phyloP scores from a whole-genome alignment of 2,329 filamentous ascomycete species.

The Hypocrella siamensis region DNA sequence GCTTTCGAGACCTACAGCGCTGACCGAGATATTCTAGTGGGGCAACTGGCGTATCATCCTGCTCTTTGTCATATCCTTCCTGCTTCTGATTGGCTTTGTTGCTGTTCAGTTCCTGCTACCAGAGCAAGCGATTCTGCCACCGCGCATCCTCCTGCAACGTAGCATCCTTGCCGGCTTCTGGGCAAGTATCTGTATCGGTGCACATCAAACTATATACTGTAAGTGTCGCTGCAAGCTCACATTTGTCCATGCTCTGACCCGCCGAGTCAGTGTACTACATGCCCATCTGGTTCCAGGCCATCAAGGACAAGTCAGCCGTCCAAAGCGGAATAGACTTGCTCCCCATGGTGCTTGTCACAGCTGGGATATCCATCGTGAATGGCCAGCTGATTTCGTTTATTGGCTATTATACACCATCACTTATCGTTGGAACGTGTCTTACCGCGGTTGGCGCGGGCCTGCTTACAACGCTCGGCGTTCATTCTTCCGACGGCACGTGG shows the following conservation, averaged over 20 bases:
- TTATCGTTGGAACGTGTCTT: constrained; percentile 15
- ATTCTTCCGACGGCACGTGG: constrained; percentile 6
- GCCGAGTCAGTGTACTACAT: constrained; percentile 24
- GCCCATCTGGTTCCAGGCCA: constrained; percentile 34
- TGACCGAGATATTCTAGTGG: constrained; percentile 15
- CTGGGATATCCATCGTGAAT: constrained; percentile 5
- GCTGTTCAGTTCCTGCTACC: constrained; percentile 16
- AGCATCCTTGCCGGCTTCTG: constrained; percentile 20
- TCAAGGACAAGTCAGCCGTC: constrained; percentile 14
- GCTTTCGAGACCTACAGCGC: not conserved
- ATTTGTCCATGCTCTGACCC: constrained; percentile 16
- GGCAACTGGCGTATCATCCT: constrained; percentile 24
- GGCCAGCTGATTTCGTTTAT: constrained; percentile 9
- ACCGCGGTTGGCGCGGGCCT: constrained; percentile 21
- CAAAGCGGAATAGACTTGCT: constrained; percentile 10
- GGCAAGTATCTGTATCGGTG: constrained; percentile 8
- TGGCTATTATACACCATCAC: constrained; percentile 23
- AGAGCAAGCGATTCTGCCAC: constrained; percentile 21
- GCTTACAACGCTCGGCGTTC: constrained; percentile 17
- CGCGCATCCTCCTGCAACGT: constrained; percentile 21
- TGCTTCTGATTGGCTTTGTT: constrained; percentile 25
- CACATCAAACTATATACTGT: constrained; percentile 9
- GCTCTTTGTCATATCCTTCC: constrained; percentile 21
- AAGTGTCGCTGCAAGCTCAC: not conserved
- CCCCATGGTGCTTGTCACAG: constrained; percentile 8